Base-by-base conservation (phyloP, 768 basidiomycete genomes). In the Pleurotus giganteus region DNA sequence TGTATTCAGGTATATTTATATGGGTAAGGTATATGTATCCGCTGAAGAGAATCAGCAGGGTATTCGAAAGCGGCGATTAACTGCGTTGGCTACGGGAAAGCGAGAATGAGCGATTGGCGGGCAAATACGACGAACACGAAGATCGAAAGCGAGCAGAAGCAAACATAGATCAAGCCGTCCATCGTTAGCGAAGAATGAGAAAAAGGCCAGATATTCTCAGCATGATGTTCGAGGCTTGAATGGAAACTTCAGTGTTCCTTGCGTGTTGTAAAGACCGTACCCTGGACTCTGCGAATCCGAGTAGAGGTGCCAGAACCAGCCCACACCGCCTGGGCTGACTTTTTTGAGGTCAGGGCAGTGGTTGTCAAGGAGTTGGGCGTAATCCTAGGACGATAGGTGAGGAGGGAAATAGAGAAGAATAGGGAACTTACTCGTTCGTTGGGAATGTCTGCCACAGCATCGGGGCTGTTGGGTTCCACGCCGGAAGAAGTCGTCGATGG, bases 271-370 rank as follows among this genome's bases (percentile, higher is more conserved):
- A 49, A 89, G 79, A 4, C 88, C 89, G 62, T 90, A 90, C 11
- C 88, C 88, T 12, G 84, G 82, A 60, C 77, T 75, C 60, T 82
- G 77, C 56, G 67, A 57, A 62, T 89, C 89, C 1, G 84, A 83
- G 63, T 89, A 90, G 50, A 89, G 83, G 63, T 91, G 89, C 28
- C 85, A 86, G 61, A 91, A 91, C 89, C 88, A 91, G 9, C 88
- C 87, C 27, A 90, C 71, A 24, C 87, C 87, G 17, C 87, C 86
- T 2, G 78, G 78, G 15, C 69, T 64, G 23, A 80, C 79, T 0
- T 58, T 61, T 68, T 91, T 90, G 62, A 91, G 74, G 60, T 82
- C 75, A 8, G 71, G 62, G 62, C 89, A 91, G 50, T 85, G 78
- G 1, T 71, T 65, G 59, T 91, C 86, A 12, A 91, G 77, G 9